These are phyloP conservation scores for Aspergillus texensis DNA, from an alignment of 2,329 filamentous ascomycete genomes.

Conservation along the genomic window DNA sequence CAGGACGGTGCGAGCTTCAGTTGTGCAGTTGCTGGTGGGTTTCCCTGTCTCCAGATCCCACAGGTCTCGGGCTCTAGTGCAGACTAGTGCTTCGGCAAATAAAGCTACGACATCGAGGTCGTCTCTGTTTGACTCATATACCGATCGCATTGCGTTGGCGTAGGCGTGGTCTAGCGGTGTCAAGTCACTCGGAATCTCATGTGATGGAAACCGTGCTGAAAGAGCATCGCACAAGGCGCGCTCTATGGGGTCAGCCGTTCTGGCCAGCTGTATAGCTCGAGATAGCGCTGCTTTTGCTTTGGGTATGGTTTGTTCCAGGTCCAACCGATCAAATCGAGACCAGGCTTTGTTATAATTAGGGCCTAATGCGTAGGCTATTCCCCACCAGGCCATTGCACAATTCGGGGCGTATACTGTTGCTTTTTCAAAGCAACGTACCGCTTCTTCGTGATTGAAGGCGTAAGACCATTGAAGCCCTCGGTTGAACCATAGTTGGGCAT, in stretches of 20 bases:
- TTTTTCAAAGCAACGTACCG: conserved; percentile 43
- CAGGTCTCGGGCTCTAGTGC: too few species aligned
- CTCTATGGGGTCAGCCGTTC: neutral
- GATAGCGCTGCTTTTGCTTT: neutral
- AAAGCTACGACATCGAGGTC: neutral
- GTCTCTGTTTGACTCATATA: neutral
- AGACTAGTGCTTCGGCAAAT: neutral
- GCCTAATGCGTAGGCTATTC: conserved; percentile 51
- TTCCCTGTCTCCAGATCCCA: too few species aligned
- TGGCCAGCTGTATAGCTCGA: neutral
- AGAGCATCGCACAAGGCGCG: neutral
- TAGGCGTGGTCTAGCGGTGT: neutral
- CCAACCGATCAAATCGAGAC: conserved; percentile 49
- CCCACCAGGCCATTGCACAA: conserved; percentile 53
- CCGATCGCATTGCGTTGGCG: neutral
- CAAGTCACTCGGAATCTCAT: too few species aligned
- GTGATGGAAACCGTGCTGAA: neutral
- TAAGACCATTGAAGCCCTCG: too few species aligned
- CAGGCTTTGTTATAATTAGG: conserved; percentile 58
- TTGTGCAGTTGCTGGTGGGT: too few species aligned
- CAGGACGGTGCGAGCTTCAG: too few species aligned
- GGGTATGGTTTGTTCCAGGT: conserved; percentile 31
- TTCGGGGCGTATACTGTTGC: conserved; percentile 44
- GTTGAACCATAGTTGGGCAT: too few species aligned
- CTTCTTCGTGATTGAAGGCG: too few species aligned